A percentile compares a stretch with the other conserved stretches of the same genome.
These are phyloP conservation scores for Microcera coccophila DNA, from an alignment of 2,329 filamentous ascomycete genomes.

Conservation along the genomic window DNA sequence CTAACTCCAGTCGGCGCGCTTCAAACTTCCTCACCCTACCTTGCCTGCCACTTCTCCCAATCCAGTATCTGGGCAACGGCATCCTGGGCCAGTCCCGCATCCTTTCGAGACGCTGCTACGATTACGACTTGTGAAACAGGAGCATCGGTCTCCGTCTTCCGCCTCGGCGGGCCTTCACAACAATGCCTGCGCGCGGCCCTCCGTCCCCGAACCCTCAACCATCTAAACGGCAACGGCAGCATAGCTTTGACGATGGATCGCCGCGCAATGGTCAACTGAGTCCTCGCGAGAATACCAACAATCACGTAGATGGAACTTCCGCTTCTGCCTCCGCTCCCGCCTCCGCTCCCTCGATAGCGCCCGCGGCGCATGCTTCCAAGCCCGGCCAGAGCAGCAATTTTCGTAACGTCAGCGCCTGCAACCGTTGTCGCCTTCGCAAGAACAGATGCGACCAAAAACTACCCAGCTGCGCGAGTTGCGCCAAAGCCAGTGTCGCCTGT, in stretches of 20 bases:
- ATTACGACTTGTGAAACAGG: slow-evolving; percentile 12
- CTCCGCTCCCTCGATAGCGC: slow-evolving; percentile 20
- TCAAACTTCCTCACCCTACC: not conserved
- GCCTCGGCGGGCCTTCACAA: slow-evolving; percentile 26
- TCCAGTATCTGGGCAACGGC: too few relatives aligned
- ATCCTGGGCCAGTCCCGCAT: too few relatives aligned
- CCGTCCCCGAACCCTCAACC: slow-evolving; percentile 50
- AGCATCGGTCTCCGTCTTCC: slow-evolving; percentile 10
- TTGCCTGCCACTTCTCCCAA: too few relatives aligned
- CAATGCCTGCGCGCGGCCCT: slow-evolving; percentile 46
- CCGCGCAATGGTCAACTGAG: slow-evolving; percentile 30
- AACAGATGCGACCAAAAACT: slow-evolving; percentile 93
- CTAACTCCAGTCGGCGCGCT: not conserved
- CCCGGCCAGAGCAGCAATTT: slow-evolving; percentile 63
- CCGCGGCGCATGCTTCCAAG: slow-evolving; percentile 31
- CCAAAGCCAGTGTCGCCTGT: slow-evolving; percentile 86
- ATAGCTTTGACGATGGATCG: slow-evolving; percentile 48
- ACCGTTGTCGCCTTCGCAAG: slow-evolving; percentile 86
- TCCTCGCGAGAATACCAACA: slow-evolving; percentile 26
- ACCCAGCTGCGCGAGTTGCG: slow-evolving; percentile 85
- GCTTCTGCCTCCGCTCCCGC: slow-evolving; percentile 24
- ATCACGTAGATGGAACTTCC: slow-evolving; percentile 27
- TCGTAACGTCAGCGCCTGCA: slow-evolving; percentile 89
- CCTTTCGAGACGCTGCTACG: too few relatives aligned
- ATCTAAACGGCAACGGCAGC: slow-evolving; percentile 55